Percentiles rank a stretch among this genome's conserved stretches.
Conservation (phyloP, 2,329 filamentous ascomycete genomes). For the Onygena corvina region DNA sequence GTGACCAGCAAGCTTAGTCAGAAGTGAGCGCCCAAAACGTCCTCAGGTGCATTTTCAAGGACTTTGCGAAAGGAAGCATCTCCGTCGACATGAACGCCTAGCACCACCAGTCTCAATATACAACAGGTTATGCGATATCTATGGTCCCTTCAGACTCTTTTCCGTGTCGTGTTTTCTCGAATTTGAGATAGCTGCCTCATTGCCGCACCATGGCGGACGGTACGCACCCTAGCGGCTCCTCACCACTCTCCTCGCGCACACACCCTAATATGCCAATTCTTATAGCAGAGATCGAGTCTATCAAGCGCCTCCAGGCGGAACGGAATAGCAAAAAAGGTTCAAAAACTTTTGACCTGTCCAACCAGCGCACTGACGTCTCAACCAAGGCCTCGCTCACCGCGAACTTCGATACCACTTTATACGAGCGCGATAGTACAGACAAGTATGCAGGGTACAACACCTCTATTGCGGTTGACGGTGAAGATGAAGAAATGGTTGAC, state of each 20-base stretch:
- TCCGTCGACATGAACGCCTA: no score
- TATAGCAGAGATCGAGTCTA: constrained; percentile 68
- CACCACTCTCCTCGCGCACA: not conserved
- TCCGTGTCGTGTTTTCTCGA: not conserved
- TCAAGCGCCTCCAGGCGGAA: constrained; percentile 82
- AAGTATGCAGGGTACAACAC: constrained; percentile 83
- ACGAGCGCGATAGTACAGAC: constrained; percentile 64
- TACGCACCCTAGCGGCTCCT: constrained; percentile 17
- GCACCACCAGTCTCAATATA: no score
- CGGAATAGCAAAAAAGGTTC: constrained; percentile 78
- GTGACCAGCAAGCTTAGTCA: no score
- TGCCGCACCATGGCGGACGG: constrained; percentile 34
- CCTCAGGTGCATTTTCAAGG: no score
- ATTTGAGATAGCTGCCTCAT: not conserved
- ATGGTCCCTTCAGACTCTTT: not conserved
- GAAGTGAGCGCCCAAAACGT: no score
- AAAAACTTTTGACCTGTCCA: constrained; percentile 63
- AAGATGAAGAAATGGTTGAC: constrained; percentile 70
- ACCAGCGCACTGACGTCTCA: constrained; percentile 69
- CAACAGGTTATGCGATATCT: not conserved
- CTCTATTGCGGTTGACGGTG: constrained; percentile 69
- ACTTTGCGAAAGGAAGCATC: no score
- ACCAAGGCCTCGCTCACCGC: constrained; percentile 89
- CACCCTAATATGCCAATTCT: not conserved
- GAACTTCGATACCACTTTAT: constrained; percentile 71